A percentile compares a stretch with the other conserved stretches of the same genome.
These are phyloP conservation scores for Eucalyptus brandiana DNA, from an alignment of 345 rosid genomes.

Conservation along the genomic window DNA sequence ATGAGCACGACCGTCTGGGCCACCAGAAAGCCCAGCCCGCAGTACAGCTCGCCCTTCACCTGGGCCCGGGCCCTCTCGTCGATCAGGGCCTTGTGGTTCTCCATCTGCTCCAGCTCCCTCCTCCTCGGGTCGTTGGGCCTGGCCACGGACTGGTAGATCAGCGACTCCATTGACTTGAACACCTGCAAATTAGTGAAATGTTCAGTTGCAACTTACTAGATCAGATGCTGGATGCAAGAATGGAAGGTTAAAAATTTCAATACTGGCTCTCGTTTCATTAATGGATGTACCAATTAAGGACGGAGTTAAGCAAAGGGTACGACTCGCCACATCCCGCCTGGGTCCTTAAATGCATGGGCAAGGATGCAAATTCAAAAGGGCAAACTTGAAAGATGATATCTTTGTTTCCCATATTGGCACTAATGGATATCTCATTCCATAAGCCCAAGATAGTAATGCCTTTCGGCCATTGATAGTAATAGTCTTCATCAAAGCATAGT, in stretches of 20 bases:
- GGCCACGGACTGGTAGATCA: conserved; percentile 21
- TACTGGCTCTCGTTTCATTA: background rate
- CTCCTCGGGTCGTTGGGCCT: conserved; percentile 56
- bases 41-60: conserved; percentile 57
- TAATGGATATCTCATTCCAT: background rate
- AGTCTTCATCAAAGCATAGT: background rate
- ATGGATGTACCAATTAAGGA: background rate
- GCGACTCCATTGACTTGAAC: conserved; percentile 38
- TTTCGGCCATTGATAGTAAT: background rate
- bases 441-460: background rate
- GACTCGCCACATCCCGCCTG: background rate
- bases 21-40: conserved; percentile 51
- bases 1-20: conserved; percentile 64
- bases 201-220: background rate
- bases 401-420: background rate
- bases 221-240: background rate
- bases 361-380: background rate
- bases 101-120: conserved; percentile 49
- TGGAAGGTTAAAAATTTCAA: background rate
- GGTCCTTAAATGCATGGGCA: background rate
- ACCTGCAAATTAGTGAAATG: conserved; percentile 13
- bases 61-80: conserved; percentile 39
- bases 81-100: conserved; percentile 41
- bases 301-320: background rate
- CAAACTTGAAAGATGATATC: background rate